Conservation (phyloP, 2,329 filamentous ascomycete species). For the Cyanodermella asteris region DNA sequence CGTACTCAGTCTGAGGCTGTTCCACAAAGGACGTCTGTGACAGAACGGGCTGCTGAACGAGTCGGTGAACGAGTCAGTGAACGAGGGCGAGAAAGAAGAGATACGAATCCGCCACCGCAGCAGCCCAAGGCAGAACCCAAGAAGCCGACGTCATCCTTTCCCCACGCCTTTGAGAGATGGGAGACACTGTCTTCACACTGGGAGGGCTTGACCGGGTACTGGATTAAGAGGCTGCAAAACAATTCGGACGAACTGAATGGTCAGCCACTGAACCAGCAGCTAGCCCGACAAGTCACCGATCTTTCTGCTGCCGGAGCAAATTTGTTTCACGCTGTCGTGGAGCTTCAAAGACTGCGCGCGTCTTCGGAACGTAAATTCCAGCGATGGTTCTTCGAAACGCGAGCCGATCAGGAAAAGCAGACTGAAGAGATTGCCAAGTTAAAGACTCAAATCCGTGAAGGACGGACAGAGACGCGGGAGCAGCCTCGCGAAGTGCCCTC, state of each 20-base stretch:
- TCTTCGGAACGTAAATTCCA: constrained; percentile 97
- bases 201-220: constrained; percentile 93
- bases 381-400: constrained; percentile 93
- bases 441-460: too few relatives aligned
- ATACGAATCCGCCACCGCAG: constrained; percentile 2
- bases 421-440: too few relatives aligned
- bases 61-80: background rate
- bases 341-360: constrained; percentile 77
- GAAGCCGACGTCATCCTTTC: constrained; percentile 47
- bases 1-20: too few relatives aligned
- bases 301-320: constrained; percentile 94
- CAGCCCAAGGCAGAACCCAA: constrained; percentile 4
- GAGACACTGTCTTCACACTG: constrained; percentile 91
- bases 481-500: too few relatives aligned
- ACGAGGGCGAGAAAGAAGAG: background rate
- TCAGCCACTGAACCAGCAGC: constrained; percentile 65
- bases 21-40: constrained; percentile 3
- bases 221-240: constrained; percentile 80
- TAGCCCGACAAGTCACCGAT: constrained; percentile 86
- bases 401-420: constrained; percentile 72
- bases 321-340: constrained; percentile 90
- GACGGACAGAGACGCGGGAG: too few relatives aligned
- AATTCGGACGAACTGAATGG: constrained; percentile 68
- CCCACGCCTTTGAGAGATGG: constrained; percentile 94
- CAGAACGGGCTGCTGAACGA: constrained; percentile 2